Base-by-base conservation (phyloP, 495 filamentous ascomycete genomes). In the Antarctomyces pellizariae region DNA sequence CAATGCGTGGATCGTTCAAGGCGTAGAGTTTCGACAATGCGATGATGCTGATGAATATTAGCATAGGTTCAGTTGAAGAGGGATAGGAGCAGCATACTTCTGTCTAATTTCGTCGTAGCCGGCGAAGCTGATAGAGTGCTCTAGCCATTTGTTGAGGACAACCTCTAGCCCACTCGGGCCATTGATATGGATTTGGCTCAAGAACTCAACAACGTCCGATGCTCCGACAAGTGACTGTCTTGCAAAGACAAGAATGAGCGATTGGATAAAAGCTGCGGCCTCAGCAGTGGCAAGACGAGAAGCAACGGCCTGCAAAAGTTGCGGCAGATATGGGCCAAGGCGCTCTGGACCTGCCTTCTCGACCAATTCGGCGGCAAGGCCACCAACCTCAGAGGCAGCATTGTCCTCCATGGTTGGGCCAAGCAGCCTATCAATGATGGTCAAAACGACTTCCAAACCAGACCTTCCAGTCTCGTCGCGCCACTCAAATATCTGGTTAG, bases 31-130 rank as follows among this genome's bases (percentile, higher is more conserved):
- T 84, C 4, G 79, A 78, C 9, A 97, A 58, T 7, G 86, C 86
- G 34, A 91, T 80, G 35, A 92, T 75, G 37, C 72, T 78, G 39
- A 13, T 16, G 16, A 29, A 17, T 20, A 33, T 63, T 48, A 66
- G 54, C 37, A 36, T 18, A 0, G 19, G 6, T 16, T 24, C 2
- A 13, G 13, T 6, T 9, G n/a, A 3, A 25, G n/a, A 5, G 9
- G 11, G 10, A 32, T 12, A 19, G 17, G 7, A 13, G 26, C 25
- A 8, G 50, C 64, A 45, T 50, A 79, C 73, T 95, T 97, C 44
- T 92, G 80, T 38, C 82, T 59, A 39, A 92, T 95, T 45, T 91
- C 83, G 38, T 93, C 82, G 39, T 93, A 97, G 11, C 86, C 86
- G 5, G 78, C 77, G 48, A 97, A 95, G 45, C 72, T 90, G 49